Conservation (phyloP, 495 filamentous ascomycete genomes). For the Neurospora cerealis region DNA sequence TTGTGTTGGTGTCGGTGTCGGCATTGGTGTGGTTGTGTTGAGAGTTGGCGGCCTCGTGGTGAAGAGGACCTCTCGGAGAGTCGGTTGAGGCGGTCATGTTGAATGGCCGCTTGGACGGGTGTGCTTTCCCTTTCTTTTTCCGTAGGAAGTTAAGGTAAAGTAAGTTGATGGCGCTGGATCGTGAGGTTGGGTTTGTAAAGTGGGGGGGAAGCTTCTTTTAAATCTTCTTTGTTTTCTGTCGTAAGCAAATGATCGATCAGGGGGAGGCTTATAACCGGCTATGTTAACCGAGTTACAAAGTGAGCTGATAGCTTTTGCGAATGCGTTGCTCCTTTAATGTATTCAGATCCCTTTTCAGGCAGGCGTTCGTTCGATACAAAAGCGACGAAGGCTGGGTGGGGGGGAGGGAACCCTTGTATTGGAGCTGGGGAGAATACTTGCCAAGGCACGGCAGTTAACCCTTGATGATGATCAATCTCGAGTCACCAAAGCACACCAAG, state of each 20-base stretch:
- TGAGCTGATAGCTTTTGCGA: background rate
- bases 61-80: background rate
- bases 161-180: background rate
- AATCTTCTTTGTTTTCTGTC: background rate
- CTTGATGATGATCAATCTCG: background rate
- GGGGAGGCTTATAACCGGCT: background rate
- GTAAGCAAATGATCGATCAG: background rate
- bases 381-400: background rate
- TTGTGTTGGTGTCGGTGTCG: background rate
- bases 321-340: background rate
- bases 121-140: background rate
- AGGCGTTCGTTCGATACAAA: background rate
- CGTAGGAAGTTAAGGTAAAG: background rate
- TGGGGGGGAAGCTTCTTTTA: background rate
- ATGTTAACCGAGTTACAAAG: background rate
- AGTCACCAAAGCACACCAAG: background rate
- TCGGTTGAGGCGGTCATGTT: slow-evolving; percentile 12
- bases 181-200: background rate
- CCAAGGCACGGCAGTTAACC: background rate
- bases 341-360: background rate
- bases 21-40: background rate
- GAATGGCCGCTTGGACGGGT: slow-evolving; percentile 14
- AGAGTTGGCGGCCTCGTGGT: background rate
- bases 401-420: background rate
- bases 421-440: background rate